Evolutionary conservation across 192 early-diverging fungal species (phyloP), one percentile per base, ranked within the genome.

Genomic region (Linnemannia exigua): DNA sequence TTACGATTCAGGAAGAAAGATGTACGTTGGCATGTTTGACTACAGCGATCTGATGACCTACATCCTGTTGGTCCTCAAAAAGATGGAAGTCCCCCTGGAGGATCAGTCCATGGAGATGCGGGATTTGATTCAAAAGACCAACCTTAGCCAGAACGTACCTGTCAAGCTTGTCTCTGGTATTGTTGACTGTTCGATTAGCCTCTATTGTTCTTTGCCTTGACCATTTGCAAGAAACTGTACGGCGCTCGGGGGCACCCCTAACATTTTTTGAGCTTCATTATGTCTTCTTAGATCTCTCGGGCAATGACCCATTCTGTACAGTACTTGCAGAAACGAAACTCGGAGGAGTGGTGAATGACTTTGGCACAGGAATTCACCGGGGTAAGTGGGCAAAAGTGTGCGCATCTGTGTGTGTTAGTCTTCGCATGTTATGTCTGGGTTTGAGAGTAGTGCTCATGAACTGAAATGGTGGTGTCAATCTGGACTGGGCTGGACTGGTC

Each of bases 1-100:
- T 8, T 96, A 92, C 84, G 94, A 95, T 66, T 5, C 48, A 12
- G 68, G 63, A 41, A 84, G 76, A 22, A 89, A 89, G 20, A 87
- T 88, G 14, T 97, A 93, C 80, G 89, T 94, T 20, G 96, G 96
- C 58, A 95, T 97, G 95, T 96, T 97, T 88, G 96, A 97, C 81
- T 94, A 94, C 79, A 94, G 93, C 66, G 96, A 97, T 70, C 83
- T 96, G 58, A 94, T 95, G 75, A 87, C 95, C 0, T 97, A 94
- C 87, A 82, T 97, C 3, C 80, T 97, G 54, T 69, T 95, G 19
- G 88, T 92, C 12, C 87, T 95, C 38, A 88, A 90, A 47, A 93
- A 91, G 52, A 90, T 88, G 70, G 48, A 84, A 2, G 68, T 84
- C 28, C 79, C 73, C 22, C 52, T 63, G 25, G 85, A 84, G 20